phyloP scores from a whole-genome alignment of 345 rosid genomes.

The Cardiospermum halicacabum region DNA sequence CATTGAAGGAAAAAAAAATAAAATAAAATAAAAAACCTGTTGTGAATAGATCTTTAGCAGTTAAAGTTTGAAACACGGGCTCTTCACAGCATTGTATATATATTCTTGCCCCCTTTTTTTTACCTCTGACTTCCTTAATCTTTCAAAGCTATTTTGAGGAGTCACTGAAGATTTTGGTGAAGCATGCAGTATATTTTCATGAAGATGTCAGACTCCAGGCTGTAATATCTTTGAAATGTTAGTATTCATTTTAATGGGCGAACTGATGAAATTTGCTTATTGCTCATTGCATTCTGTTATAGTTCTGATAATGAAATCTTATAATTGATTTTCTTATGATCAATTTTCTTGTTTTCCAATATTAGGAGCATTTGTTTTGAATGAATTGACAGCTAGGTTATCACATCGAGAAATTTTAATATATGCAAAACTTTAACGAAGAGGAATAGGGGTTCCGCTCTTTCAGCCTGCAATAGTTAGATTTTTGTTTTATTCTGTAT shows the following conservation, averaged over 20 bases:
- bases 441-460: neutral
- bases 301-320: neutral
- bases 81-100: neutral
- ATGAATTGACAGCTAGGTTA: neutral
- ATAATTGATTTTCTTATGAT: neutral
- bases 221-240: conserved; percentile 72
- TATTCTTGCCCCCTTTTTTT: neutral
- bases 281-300: too few species aligned
- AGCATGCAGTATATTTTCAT: conserved; percentile 88
- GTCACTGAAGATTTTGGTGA: conserved; percentile 71
- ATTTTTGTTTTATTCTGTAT: too few species aligned
- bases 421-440: neutral
- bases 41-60: conserved; percentile 9
- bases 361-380: neutral
- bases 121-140: conserved; percentile 40
- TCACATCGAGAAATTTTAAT: neutral
- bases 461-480: neutral
- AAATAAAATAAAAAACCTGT: neutral
- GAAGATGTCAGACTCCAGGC: conserved; percentile 99
- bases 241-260: conserved; percentile 42
- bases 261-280: too few species aligned
- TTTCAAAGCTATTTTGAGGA: conserved; percentile 82
- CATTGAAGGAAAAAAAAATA: too few species aligned
- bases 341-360: neutral
- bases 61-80: neutral